Conservation (phyloP, 805 yeast species). For the Scheffersomyces lignosus region DNA sequence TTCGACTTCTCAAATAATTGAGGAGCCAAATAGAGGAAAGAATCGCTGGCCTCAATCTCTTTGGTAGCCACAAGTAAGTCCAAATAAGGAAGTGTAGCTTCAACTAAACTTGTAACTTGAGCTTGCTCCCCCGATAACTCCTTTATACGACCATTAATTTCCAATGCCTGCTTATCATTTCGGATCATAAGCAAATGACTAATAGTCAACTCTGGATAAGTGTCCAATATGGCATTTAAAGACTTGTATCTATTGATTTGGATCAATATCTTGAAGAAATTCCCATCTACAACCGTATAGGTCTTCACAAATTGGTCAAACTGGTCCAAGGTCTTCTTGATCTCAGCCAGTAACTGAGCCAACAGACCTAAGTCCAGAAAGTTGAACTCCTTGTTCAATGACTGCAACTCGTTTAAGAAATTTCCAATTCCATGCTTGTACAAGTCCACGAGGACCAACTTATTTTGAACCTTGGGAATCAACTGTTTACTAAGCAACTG, state of each 20-base stretch:
- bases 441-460: slow-evolving; percentile 9
- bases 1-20: slow-evolving; percentile 1
- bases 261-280: slow-evolving; percentile 19
- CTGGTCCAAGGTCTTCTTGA: slow-evolving; percentile 16
- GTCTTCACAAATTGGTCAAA: slow-evolving; percentile 13
- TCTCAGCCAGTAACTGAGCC: slow-evolving; percentile 15
- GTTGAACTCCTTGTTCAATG: slow-evolving; percentile 21
- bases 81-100: neutral
- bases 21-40: slow-evolving; percentile 5
- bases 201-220: slow-evolving; percentile 8
- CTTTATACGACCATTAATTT: slow-evolving; percentile 6
- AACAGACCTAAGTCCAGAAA: slow-evolving; percentile 13
- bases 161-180: slow-evolving; percentile 7
- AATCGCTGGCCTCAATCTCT: neutral
- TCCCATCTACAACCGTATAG: slow-evolving; percentile 2
- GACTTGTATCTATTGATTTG: slow-evolving; percentile 24
- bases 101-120: slow-evolving; percentile 1
- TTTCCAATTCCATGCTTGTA: slow-evolving; percentile 17
- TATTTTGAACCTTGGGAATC: slow-evolving; percentile 13
- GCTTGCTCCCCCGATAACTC: slow-evolving; percentile 5
- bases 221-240: slow-evolving; percentile 18
- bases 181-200: slow-evolving; percentile 9
- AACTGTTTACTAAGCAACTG: slow-evolving; percentile 15
- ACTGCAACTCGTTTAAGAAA: slow-evolving; percentile 18
- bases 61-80: neutral